These are phyloP conservation scores for Mortierella sp. DNA, from an alignment of 371 early-diverging fungal genomes.

Conservation along the genomic window DNA sequence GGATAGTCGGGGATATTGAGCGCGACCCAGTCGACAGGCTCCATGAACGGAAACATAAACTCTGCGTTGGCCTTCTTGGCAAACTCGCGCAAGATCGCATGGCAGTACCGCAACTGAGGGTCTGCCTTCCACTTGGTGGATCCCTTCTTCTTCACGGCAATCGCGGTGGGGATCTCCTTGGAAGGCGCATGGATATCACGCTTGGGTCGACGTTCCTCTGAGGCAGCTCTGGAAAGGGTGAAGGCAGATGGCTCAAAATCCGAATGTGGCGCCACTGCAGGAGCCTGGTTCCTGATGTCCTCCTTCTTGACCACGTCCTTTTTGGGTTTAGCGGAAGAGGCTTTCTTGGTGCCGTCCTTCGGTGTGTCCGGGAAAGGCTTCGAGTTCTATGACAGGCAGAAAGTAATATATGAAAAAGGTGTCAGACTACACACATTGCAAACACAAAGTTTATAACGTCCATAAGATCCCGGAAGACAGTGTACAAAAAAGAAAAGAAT, in stretches of 20 bases:
- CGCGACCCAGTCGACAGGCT: slow-evolving; percentile 94
- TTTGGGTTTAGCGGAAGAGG: slow-evolving; percentile 20
- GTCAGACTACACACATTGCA: background rate
- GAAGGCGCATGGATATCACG: slow-evolving; percentile 81
- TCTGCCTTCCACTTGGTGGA: slow-evolving; percentile 69
- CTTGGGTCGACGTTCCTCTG: slow-evolving; percentile 73
- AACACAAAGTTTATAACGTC: background rate
- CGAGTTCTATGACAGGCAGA: background rate
- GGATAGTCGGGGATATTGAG: slow-evolving; percentile 96
- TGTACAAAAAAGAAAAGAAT: background rate
- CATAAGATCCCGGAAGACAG: background rate
- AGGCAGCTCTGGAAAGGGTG: slow-evolving; percentile 41
- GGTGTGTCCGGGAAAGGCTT: background rate
- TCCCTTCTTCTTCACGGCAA: slow-evolving; percentile 44
- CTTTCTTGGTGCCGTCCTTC: slow-evolving; percentile 19
- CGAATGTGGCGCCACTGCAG: background rate
- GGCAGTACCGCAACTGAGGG: slow-evolving; percentile 78
- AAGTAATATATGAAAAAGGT: background rate
- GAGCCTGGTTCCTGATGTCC: slow-evolving; percentile 2
- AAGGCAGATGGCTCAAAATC: background rate
- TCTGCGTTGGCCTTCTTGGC: slow-evolving; percentile 78
- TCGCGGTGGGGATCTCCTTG: slow-evolving; percentile 30
- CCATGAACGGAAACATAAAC: slow-evolving; percentile 83
- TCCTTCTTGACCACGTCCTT: slow-evolving; percentile 37
- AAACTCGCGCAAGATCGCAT: slow-evolving; percentile 80